Evolutionary conservation across 441 rosid species (phyloP), one percentile per base, ranked within the genome.

Genomic region (Pelargonium australe): DNA sequence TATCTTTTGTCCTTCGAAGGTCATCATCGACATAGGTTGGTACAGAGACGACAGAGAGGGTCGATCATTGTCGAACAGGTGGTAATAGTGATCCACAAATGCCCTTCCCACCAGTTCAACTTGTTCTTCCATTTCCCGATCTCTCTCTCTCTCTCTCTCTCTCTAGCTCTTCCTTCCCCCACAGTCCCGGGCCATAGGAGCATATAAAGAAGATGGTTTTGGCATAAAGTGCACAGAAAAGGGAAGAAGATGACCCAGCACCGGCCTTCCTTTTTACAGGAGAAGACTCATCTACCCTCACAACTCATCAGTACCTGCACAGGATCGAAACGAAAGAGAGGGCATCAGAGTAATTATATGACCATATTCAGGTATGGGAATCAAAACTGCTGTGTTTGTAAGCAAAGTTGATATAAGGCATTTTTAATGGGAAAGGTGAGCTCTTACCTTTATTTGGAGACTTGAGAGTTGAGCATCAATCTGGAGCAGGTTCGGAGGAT

Each of bases 81-180:
- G 70, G 80, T 87, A 89, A 76, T 89, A 92, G 71, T 89, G 92
- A 74, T 84, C 82, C 68, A 86, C 95, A 70, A 92, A 92, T 2
- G 96, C 88, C 68, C 70, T 87, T 17, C 94, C 96, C 3, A 92
- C 85, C 73, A 78, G 28, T 57, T 86, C 96, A 49, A 80, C 81
- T 55, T 79, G 85, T 41, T 89, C 95, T 68, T 87, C 88, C 90
- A 86, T 86, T 63, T 28, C 16, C 17, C 25, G 25, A 23, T 70
- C 23, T 40, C 53, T 66, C 31, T 49, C 63, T n/a, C n/a, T n/a
- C n/a, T n/a, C n/a, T n/a, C n/a, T n/a, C n/a, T n/a, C n/a, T n/a
- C n/a, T n/a, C n/a, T n/a, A n/a, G 17, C 20, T 65, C 40, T 19
- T 51, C 41, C 69, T 67, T 28, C 51, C 12, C 49, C 5, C 13